Evolutionary conservation across 108 stramenopile genomes (phyloP).

Genomic region (Conticribra guillardii): DNA sequence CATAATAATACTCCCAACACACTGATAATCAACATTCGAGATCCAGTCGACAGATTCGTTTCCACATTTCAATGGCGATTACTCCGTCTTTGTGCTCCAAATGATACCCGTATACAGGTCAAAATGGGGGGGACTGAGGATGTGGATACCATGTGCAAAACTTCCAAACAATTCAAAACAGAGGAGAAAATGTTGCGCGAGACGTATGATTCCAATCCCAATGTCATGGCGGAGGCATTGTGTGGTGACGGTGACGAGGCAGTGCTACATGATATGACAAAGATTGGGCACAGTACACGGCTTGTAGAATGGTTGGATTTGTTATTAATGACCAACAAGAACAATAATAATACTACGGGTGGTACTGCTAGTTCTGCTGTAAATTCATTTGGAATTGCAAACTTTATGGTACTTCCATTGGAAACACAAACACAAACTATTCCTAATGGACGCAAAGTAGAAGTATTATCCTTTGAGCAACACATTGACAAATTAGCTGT

Average conservation of each 20-base stretch:
- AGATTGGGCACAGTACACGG: slow-evolving; percentile 11
- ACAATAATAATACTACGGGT: not conserved
- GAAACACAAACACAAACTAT: not conserved
- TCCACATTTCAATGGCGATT: slow-evolving; percentile 50
- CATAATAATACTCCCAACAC: slow-evolving; percentile 10
- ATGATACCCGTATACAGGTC: slow-evolving; percentile 9
- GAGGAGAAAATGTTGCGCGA: slow-evolving; percentile 19
- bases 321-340: slow-evolving; percentile 3
- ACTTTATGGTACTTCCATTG: slow-evolving; percentile 24
- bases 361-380: slow-evolving; percentile 4
- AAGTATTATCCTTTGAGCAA: not conserved
- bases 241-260: slow-evolving; percentile 1
- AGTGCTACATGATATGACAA: not conserved
- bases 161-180: not conserved
- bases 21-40: slow-evolving; percentile 55
- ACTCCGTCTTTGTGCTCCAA: slow-evolving; percentile 8
- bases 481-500: not conserved
- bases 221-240: slow-evolving; percentile 22
- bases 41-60: slow-evolving; percentile 63
- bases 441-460: not conserved
- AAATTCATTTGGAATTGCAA: slow-evolving; percentile 3
- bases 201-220: slow-evolving; percentile 19
- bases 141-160: slow-evolving; percentile 5
- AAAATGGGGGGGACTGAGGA: not conserved
- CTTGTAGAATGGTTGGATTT: slow-evolving; percentile 33